Conservation (phyloP, 78 protist species). For the Cavenderia fasciculata region DNA sequence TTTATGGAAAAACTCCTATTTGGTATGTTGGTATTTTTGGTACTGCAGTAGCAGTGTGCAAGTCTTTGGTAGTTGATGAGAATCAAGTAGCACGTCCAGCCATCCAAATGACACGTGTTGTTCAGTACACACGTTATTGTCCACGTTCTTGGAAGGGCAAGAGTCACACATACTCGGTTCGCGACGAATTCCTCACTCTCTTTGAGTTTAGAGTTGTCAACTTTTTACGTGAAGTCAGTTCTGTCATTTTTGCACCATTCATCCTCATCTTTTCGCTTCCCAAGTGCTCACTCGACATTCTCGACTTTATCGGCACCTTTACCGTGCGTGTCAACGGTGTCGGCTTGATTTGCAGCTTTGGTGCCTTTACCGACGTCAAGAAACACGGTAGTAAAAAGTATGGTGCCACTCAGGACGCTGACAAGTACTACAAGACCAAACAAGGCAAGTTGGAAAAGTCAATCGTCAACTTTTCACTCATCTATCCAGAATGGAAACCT, state of each 20-base stretch:
- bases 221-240: slow-evolving; percentile 65
- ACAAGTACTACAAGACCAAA: not conserved
- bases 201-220: slow-evolving; percentile 75
- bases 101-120: slow-evolving; percentile 69
- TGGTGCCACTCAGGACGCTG: not conserved
- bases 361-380: slow-evolving; percentile 56
- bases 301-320: slow-evolving; percentile 66
- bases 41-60: slow-evolving; percentile 56
- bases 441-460: slow-evolving; percentile 85
- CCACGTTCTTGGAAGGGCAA: slow-evolving; percentile 80
- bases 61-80: slow-evolving; percentile 72
- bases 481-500: slow-evolving; percentile 61
- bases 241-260: slow-evolving; percentile 82
- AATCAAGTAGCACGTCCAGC: slow-evolving; percentile 73
- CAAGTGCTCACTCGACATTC: slow-evolving; percentile 56
- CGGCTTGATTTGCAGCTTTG: slow-evolving; percentile 80
- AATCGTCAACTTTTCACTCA: slow-evolving; percentile 74
- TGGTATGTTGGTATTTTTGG: slow-evolving; percentile 82
- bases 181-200: slow-evolving; percentile 66
- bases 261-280: slow-evolving; percentile 75
- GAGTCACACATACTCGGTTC: slow-evolving; percentile 61
- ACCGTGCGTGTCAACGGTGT: slow-evolving; percentile 75
- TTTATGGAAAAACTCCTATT: slow-evolving; percentile 67
- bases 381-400: slow-evolving; percentile 24
- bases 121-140: slow-evolving; percentile 76